A percentile compares a stretch with the other conserved stretches of the same genome.
Conservation (phyloP, 768 basidiomycete species). For the Omphalotus guepiniiformis region DNA sequence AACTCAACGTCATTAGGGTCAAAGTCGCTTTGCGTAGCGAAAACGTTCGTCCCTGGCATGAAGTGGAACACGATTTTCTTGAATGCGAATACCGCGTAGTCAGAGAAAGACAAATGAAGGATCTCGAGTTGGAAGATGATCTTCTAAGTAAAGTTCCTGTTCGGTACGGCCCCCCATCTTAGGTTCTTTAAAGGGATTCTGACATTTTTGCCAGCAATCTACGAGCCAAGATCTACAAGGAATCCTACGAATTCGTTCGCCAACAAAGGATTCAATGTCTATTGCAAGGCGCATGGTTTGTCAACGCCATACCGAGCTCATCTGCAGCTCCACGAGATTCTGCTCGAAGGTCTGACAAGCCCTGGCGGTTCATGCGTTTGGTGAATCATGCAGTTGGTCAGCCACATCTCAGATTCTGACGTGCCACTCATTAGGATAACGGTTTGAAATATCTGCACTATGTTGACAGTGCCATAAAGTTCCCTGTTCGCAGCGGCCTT, state of each 20-base stretch:
- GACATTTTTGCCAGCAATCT: conserved; percentile 53
- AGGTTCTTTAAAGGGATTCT: conserved; percentile 1
- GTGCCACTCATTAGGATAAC: conserved; percentile 53
- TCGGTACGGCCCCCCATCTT: conserved; percentile 44
- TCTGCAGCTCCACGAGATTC: conserved; percentile 44
- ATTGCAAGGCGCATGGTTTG: conserved; percentile 89
- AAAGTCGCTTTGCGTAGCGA: conserved; percentile 74
- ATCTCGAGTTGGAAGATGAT: conserved; percentile 86
- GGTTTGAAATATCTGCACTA: conserved; percentile 80
- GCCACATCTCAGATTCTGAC: neutral
- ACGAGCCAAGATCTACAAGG: conserved; percentile 80
- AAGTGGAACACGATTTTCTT: conserved; percentile 76
- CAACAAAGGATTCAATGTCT: conserved; percentile 87
- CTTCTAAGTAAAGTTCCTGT: conserved; percentile 81
- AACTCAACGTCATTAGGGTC: conserved; percentile 41
- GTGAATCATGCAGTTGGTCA: conserved; percentile 34
- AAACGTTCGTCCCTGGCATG: conserved; percentile 74
- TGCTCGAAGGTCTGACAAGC: conserved; percentile 52
- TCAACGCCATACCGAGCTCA: conserved; percentile 63
- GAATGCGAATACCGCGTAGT: conserved; percentile 84
- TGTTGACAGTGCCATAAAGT: conserved; percentile 76
- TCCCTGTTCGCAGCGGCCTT: conserved; percentile 71
- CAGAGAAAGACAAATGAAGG: conserved; percentile 85
- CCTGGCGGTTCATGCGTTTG: conserved; percentile 86
- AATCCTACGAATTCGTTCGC: conserved; percentile 86